These are phyloP conservation scores for Arxiozyma slooffiae DNA, from an alignment of 1,139 yeast species.

Conservation along the genomic window DNA sequence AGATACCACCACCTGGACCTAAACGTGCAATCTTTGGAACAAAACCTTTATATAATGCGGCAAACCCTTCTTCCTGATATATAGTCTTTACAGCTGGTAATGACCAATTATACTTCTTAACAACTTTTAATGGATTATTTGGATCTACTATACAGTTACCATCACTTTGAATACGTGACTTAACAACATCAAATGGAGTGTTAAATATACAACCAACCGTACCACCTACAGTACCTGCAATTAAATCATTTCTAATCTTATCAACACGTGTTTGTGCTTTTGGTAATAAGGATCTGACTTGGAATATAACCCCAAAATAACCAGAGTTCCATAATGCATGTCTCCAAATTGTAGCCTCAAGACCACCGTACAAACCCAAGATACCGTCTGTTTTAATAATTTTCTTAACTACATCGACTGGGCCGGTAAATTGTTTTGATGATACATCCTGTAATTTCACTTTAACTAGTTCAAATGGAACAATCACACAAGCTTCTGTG, in stretches of 20 bases:
- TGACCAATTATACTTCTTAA: constrained; percentile 84
- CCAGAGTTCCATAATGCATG: constrained; percentile 97
- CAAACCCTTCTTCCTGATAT: constrained; percentile 80
- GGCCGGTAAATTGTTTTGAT: constrained; percentile 64
- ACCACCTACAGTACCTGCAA: constrained; percentile 95
- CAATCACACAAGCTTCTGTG: constrained; percentile 90
- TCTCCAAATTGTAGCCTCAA: constrained; percentile 96
- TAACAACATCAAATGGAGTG: constrained; percentile 97
- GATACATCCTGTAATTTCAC: constrained; percentile 80
- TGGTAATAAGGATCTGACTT: constrained; percentile 72
- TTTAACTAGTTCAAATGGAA: constrained; percentile 81
- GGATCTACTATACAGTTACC: constrained; percentile 37
- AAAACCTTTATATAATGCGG: constrained; percentile 87
- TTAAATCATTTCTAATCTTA: constrained; percentile 74
- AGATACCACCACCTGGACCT: constrained; percentile 99
- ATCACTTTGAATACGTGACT: constrained; percentile 78
- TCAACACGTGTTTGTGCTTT: constrained; percentile 58
- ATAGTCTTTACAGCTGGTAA: constrained; percentile 69
- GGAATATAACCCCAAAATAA: constrained; percentile 91
- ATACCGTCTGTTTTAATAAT: constrained; percentile 68
- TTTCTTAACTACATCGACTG: no score
- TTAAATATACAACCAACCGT: constrained; percentile 87
- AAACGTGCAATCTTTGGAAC: constrained; percentile 93
- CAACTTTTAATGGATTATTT: constrained; percentile 50
- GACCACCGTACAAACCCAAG: constrained; percentile 80